Evolutionary conservation across 345 rosid genomes (phyloP), one percentile per base, ranked within the genome.

Genomic region (Salix caprea): DNA sequence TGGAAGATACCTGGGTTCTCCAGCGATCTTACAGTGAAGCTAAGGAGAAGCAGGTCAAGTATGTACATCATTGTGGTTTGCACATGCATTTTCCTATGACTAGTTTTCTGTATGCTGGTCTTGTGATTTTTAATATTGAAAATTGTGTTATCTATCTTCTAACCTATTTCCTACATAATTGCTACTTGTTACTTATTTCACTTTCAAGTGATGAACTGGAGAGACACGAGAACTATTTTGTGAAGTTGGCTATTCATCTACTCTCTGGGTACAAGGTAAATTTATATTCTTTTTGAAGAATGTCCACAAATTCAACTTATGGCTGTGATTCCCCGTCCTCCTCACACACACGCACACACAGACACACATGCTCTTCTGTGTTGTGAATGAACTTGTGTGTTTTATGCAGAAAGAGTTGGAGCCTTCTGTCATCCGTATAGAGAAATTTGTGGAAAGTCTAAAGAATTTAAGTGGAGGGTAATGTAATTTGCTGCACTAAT

Each of bases 1-100:
- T 96, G 80, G 96, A 93, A 83, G 99, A 96, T 82, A 82, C 98
- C 32, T 93, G 97, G 99, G 87, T 87, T 81, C 94, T 90, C 76
- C 99, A 82, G 69, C 77, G 90, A 71, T 80, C 93, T 0, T 84
- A 91, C 77, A 76, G 82, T 26, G 97, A 93, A 84, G 79, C 69
- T 14, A 93, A 86, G 86, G 93, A 95, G 82, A 91, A 87, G 78
- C 90, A 88, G 84, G 89, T 83, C 88, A 86, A 77, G 97, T 93
- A 90, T 71, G 91, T 77, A 80, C 78, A 76, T 77, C 76, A 75
- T 77, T 81, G 71, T 77, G 74, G 62, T 24, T 58, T 58, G 64
- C 61, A 21, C 1, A n/a, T 56, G 26, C 64, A 23, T 46, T 70
- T 30, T 58, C 24, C 75, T 23, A 44, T 30, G 30, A 24, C 77